Evolutionary conservation across 2,329 filamentous ascomycete genomes (phyloP).

Genomic region (Alternaria dauci): DNA sequence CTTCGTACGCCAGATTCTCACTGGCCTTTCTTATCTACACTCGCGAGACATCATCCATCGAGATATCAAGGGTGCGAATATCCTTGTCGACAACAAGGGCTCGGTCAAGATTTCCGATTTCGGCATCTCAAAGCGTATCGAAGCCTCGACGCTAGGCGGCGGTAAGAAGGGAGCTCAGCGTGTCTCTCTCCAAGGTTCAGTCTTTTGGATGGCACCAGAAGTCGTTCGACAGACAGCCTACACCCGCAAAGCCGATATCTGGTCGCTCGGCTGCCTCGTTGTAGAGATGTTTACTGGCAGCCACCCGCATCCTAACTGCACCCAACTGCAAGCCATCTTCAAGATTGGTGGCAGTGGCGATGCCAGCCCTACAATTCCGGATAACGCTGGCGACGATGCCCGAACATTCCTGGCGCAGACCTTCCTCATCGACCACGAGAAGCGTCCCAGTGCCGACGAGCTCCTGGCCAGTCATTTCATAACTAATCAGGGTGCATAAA

Average conservation of each 20-base stretch:
- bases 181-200: conserved; percentile 89
- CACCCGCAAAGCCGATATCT: conserved; percentile 98
- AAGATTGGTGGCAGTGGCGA: conserved; percentile 88
- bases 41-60: conserved; percentile 95
- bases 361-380: conserved; percentile 87
- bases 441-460: conserved; percentile 90
- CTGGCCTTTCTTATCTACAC: conserved; percentile 91
- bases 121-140: conserved; percentile 96
- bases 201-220: conserved; percentile 99
- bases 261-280: conserved; percentile 94
- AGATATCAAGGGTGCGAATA: conserved; percentile 99
- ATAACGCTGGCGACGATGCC: conserved; percentile 84
- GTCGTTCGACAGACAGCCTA: conserved; percentile 98
- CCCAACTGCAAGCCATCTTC: conserved; percentile 97
- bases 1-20: conserved; percentile 95
- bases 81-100: conserved; percentile 98
- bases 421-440: conserved; percentile 95
- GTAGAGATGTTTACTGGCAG: conserved; percentile 99
- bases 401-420: conserved; percentile 84
- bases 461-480: conserved; percentile 85
- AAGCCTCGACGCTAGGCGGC: conserved; percentile 77
- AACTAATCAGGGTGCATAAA: conserved; percentile 64
- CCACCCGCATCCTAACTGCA: conserved; percentile 96
- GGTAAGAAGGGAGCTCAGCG: conserved; percentile 53
- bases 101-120: conserved; percentile 99